Conservation (phyloP, 371 early-diverging fungal species). For the Mucor irregularis region DNA sequence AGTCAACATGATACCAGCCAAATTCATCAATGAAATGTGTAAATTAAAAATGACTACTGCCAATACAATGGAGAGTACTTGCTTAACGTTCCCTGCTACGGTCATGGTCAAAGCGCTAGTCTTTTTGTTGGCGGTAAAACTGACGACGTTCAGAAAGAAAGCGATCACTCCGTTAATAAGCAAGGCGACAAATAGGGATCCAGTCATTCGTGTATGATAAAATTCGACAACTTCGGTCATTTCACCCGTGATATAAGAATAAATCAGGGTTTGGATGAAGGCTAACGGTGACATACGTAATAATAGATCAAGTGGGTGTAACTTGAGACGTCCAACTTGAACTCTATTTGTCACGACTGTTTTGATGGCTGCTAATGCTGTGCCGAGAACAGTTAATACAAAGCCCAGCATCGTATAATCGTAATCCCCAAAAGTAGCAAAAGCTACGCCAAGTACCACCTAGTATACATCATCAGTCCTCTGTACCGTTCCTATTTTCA, state of each 20-base stretch:
- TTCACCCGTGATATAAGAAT: conserved; percentile 74
- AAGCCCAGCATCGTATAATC: conserved; percentile 73
- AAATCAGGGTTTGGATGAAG: conserved; percentile 70
- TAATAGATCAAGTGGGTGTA: conserved; percentile 86
- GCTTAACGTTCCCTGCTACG: conserved; percentile 91
- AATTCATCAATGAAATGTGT: conserved; percentile 65
- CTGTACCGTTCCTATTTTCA: background rate
- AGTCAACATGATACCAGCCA: conserved; percentile 76
- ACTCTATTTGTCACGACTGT: conserved; percentile 85
- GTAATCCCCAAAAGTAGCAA: conserved; percentile 86
- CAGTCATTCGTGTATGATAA: conserved; percentile 44
- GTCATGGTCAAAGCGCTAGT: conserved; percentile 87
- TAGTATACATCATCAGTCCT: conserved; percentile 18
- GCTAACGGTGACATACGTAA: conserved; percentile 80
- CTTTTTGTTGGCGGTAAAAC: conserved; percentile 84
- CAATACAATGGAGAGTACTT: conserved; percentile 78
- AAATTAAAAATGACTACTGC: conserved; percentile 77
- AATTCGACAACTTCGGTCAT: conserved; percentile 53
- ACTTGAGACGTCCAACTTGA: conserved; percentile 77
- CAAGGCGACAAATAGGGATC: conserved; percentile 55
- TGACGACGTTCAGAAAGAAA: conserved; percentile 80
- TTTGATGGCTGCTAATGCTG: conserved; percentile 80
- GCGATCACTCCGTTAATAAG: conserved; percentile 80
- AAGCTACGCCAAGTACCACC: conserved; percentile 78
- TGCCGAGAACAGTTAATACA: conserved; percentile 80